Evolutionary conservation across 1,139 yeast species (phyloP).

Genomic region (Magnusiomyces fungicola): DNA sequence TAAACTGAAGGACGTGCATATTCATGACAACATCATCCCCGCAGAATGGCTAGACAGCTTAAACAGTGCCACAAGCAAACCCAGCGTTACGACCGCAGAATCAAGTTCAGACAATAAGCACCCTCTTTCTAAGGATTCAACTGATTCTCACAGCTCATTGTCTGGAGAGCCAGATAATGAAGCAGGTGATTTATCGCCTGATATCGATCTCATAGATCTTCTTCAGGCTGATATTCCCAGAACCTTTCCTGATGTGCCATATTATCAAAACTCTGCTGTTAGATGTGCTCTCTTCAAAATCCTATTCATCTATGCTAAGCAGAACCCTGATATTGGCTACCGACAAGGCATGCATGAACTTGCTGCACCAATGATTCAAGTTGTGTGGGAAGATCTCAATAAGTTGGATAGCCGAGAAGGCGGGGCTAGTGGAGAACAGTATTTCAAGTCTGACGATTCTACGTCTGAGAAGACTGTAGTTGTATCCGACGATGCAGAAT

Average conservation of each 20-base stretch:
- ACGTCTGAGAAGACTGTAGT: slow-evolving; percentile 8
- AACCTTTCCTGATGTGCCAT: slow-evolving; percentile 50
- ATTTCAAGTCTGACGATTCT: not conserved
- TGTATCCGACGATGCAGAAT: slow-evolving; percentile 19
- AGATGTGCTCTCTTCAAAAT: slow-evolving; percentile 39
- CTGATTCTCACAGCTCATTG: too few relatives aligned
- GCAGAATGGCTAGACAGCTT: not conserved
- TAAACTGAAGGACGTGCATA: slow-evolving; percentile 3
- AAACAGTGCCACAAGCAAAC: slow-evolving; percentile 1
- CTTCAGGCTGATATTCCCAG: slow-evolving; percentile 44
- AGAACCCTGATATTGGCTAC: slow-evolving; percentile 45
- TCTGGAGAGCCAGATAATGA: too few relatives aligned
- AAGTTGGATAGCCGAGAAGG: not conserved
- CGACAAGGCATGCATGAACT: slow-evolving; percentile 61
- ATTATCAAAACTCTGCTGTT: slow-evolving; percentile 33
- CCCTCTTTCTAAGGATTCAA: too few relatives aligned
- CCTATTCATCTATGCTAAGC: slow-evolving; percentile 46
- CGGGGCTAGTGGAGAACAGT: not conserved
- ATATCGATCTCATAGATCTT: slow-evolving; percentile 25
- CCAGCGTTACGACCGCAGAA: too few relatives aligned
- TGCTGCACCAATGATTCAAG: slow-evolving; percentile 40
- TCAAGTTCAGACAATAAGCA: too few relatives aligned
- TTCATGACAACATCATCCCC: not conserved
- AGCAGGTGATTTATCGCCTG: too few relatives aligned
- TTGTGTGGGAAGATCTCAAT: slow-evolving; percentile 15